Evolutionary conservation across 768 basidiomycete species (phyloP).

Genomic region (Chalciporus sphaerocephalus): DNA sequence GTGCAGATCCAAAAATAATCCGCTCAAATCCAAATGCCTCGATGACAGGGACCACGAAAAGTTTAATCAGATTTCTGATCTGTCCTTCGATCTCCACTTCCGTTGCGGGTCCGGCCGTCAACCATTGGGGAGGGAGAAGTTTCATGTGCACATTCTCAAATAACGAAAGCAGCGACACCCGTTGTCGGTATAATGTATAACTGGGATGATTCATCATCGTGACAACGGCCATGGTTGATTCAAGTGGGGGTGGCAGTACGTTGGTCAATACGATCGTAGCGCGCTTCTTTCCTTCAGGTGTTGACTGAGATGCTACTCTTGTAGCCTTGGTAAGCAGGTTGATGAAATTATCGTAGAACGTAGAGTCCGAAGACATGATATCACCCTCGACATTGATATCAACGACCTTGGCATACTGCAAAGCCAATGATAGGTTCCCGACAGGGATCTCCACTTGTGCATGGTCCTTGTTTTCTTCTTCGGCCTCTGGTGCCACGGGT

Average conservation of each 20-base stretch:
- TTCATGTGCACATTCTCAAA: constrained; percentile 69
- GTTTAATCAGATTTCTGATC: constrained; percentile 62
- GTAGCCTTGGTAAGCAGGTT: constrained; percentile 67
- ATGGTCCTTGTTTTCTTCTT: constrained; percentile 13
- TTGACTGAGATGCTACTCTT: constrained; percentile 3
- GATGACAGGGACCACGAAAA: constrained; percentile 81
- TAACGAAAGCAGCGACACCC: constrained; percentile 68
- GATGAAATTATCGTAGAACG: constrained; percentile 62
- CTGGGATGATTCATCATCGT: constrained; percentile 75
- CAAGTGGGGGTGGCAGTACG: constrained; percentile 74
- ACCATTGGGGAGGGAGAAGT: constrained; percentile 75
- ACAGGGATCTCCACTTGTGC: constrained; percentile 38
- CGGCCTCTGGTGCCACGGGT: constrained; percentile 29
- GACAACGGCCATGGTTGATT: constrained; percentile 66
- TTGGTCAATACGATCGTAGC: constrained; percentile 70
- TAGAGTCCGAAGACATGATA: constrained; percentile 43
- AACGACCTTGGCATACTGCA: constrained; percentile 57
- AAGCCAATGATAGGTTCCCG: constrained; percentile 60
- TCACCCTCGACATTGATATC: constrained; percentile 65
- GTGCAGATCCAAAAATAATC: constrained; percentile 78
- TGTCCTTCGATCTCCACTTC: constrained; percentile 33
- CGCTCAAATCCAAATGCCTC: constrained; percentile 84
- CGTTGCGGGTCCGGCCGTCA: constrained; percentile 42
- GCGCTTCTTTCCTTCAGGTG: constrained; percentile 27
- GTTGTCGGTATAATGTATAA: constrained; percentile 69